phyloP scores from a whole-genome alignment of 306 rosid species.

The Cucumis melo region DNA sequence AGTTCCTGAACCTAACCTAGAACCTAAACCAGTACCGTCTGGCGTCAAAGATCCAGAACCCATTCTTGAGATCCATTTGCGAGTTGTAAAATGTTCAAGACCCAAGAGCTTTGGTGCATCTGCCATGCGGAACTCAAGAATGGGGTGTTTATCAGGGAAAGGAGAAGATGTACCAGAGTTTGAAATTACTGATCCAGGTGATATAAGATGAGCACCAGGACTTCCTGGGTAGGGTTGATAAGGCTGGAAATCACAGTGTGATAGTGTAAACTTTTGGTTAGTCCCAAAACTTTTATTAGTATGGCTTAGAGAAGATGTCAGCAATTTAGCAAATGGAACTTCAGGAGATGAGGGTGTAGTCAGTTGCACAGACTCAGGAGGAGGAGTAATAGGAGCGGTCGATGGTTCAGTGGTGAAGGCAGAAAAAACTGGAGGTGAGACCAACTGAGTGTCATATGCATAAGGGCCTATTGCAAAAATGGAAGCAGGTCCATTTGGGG shows the following conservation, averaged over 20 bases:
- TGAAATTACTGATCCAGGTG: constrained; percentile 89
- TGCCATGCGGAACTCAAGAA: constrained; percentile 56
- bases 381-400: constrained; percentile 90
- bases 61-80: constrained; percentile 70
- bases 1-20: constrained; percentile 74
- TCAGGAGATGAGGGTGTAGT: constrained; percentile 98
- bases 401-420: constrained; percentile 88
- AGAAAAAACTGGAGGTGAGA: constrained; percentile 93
- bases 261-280: constrained; percentile 58
- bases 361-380: constrained; percentile 82
- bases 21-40: constrained; percentile 54
- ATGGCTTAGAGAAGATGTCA: constrained; percentile 67
- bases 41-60: constrained; percentile 96
- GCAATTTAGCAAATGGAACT: constrained; percentile 94
- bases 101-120: constrained; percentile 73
- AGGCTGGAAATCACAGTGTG: constrained; percentile 71
- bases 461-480: constrained; percentile 85
- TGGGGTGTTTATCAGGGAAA: constrained; percentile 60
- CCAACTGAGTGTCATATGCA: constrained; percentile 89
- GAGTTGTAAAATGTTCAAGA: constrained; percentile 55
- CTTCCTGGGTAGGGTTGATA: constrained; percentile 88
- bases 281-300: constrained; percentile 38
- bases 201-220: constrained; percentile 75
- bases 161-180: constrained; percentile 92
- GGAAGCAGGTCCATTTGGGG: constrained; percentile 64